Evolutionary conservation across 2,329 filamentous ascomycete genomes (phyloP), one percentile per base, ranked within the genome.

Genomic region (Phyllosticta capitalensis): DNA sequence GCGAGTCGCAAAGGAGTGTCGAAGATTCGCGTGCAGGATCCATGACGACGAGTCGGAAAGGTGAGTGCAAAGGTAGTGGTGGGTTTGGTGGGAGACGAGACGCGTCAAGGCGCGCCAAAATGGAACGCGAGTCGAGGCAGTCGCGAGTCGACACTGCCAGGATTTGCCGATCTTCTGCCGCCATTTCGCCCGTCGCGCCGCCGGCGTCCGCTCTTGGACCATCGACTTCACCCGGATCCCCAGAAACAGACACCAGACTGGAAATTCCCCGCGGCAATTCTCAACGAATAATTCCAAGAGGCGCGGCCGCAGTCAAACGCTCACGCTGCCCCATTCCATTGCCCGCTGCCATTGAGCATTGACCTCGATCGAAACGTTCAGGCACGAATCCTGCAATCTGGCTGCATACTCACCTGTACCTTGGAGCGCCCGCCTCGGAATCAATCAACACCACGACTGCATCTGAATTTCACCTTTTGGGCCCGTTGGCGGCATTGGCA

Each of bases 1-100:
- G 75, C 22, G 60, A 51, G 9, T 20, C 53, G 56, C 58, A 58
- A 12, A 52, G 58, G 30, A 26, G 24, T 7, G 50, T 26, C n/a
- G 38, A 10, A 9, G 52, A 24, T 14, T 53, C 58, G 3, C 48
- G 22, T 12, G 7, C 51, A 2, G 26, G 14, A 52, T 45, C 24
- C 24, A 53, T 45, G 51, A 50, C 54, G 33, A 45, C 14, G 20
- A 22, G n/a, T 45, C 21, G 56, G 49, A 55, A 48, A 17, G 54
- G 54, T 50, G 51, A 51, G 20, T 24, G 51, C 49, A 33, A 45
- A 20, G 33, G 56, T 30, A 49, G 56, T 51, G 56, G 20, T 22
- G 20, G n/a, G 48, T 20, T 52, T 6, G 33, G 51, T 22, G 17
- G 56, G 21, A 50, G 56, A 33, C 28, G 56, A 58, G 51, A 33